phyloP scores from a whole-genome alignment of 306 rosid species.

The Trifolium pratense region DNA sequence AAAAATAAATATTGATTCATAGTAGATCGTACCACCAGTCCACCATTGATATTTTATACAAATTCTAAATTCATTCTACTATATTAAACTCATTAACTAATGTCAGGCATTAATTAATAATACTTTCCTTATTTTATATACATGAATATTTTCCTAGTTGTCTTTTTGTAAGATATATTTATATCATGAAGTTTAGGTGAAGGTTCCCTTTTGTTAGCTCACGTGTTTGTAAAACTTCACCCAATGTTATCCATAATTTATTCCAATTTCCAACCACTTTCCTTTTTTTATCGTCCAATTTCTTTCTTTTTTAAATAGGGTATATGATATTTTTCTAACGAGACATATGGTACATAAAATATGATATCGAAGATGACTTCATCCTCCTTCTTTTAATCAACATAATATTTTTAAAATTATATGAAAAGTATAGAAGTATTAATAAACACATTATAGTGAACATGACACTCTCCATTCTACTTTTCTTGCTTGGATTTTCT shows the following conservation, averaged over 20 bases:
- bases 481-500: background rate
- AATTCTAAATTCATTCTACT: no score
- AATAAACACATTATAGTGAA: background rate
- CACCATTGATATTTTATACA: no score
- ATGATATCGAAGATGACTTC: background rate
- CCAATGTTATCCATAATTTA: background rate
- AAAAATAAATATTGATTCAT: no score
- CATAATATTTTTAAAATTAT: no score
- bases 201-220: background rate
- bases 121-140: background rate
- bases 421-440: background rate
- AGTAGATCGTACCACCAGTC: no score
- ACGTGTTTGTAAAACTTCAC: slow-evolving; percentile 14
- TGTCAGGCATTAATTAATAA: no score
- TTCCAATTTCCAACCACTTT: slow-evolving; percentile 19
- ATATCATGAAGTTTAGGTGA: slow-evolving; percentile 1
- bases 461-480: background rate
- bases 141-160: background rate
- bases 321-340: background rate
- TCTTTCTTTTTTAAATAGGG: background rate
- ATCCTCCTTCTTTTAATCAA: no score
- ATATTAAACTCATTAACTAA: no score
- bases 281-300: background rate
- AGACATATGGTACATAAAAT: no score
- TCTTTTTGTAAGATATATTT: background rate